Percentiles rank a stretch among this genome's conserved stretches.
Evolutionary conservation across 495 filamentous ascomycete species (phyloP).

Genomic region (Aspergillus leporis): DNA sequence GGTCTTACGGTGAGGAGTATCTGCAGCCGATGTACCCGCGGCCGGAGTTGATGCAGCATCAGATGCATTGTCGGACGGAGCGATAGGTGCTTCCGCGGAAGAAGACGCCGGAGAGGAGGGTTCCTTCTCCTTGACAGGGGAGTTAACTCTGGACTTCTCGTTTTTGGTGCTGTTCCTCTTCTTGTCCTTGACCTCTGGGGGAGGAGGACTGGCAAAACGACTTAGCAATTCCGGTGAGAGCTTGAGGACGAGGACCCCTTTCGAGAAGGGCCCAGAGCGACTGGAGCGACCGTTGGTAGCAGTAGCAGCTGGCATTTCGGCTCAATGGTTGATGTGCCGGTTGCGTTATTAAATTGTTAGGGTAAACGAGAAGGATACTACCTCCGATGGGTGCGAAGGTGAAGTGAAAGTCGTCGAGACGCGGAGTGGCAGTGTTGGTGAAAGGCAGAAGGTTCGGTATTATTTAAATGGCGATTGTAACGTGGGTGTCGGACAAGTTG

Average conservation of each 20-base stretch:
- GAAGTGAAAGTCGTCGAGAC: slow-evolving; percentile 1
- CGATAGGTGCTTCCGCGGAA: slow-evolving; percentile 47
- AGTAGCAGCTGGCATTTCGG: slow-evolving; percentile 27
- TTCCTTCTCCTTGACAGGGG: slow-evolving; percentile 45
- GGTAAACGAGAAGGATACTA: not conserved
- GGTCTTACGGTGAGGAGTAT: slow-evolving; percentile 56
- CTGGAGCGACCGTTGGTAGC: slow-evolving; percentile 40
- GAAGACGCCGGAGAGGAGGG: slow-evolving; percentile 49
- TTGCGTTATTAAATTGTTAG: not conserved
- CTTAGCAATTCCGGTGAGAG: slow-evolving; percentile 49
- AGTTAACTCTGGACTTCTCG: slow-evolving; percentile 38
- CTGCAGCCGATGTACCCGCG: slow-evolving; percentile 53
- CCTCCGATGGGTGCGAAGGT: not conserved
- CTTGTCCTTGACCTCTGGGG: slow-evolving; percentile 26
- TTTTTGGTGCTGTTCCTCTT: slow-evolving; percentile 29
- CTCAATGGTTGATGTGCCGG: slow-evolving; percentile 25
- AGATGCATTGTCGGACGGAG: slow-evolving; percentile 58
- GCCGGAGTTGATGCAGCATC: slow-evolving; percentile 55
- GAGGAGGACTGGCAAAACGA: slow-evolving; percentile 40
- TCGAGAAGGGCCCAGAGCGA: slow-evolving; percentile 31
- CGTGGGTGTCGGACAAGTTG: slow-evolving; percentile 10
- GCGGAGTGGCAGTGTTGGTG: slow-evolving; percentile 15
- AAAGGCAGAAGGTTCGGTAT: not conserved
- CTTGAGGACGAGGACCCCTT: slow-evolving; percentile 55
- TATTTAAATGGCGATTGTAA: slow-evolving; percentile 18